Conservation (phyloP, 176 grass and related monocot species). For the Guadua angustifolia region DNA sequence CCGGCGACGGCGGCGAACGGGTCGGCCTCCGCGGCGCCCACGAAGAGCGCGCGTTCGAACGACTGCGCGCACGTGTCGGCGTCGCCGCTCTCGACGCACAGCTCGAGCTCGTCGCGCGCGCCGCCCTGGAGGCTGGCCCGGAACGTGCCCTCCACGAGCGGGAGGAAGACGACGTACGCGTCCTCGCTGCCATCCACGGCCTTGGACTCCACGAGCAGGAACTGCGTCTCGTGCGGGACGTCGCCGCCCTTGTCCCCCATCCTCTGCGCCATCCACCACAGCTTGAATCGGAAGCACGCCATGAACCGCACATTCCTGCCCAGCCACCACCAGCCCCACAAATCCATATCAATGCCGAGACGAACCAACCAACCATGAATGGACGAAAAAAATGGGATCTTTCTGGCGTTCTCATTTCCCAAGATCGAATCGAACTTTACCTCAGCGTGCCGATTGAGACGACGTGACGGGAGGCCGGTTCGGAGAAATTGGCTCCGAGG, state of each 20-base stretch:
- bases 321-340: background rate
- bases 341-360: background rate
- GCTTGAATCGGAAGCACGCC: slow-evolving; percentile 92
- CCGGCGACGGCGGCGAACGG: slow-evolving; percentile 80
- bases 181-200: background rate
- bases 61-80: slow-evolving; percentile 46
- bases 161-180: slow-evolving; percentile 82
- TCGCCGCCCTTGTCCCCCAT: slow-evolving; percentile 82
- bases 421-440: slow-evolving; percentile 30
- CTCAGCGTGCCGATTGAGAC: slow-evolving; percentile 71
- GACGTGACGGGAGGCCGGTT: slow-evolving; percentile 58
- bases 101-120: slow-evolving; percentile 59
- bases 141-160: slow-evolving; percentile 81
- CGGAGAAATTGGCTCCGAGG: slow-evolving; percentile 62
- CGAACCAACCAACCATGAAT: background rate
- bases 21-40: slow-evolving; percentile 72
- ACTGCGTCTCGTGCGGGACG: slow-evolving; percentile 91
- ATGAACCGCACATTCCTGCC: slow-evolving; percentile 70
- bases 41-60: slow-evolving; percentile 63
- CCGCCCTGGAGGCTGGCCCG: slow-evolving; percentile 83
- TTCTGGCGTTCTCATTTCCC: background rate
- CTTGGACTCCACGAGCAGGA: slow-evolving; percentile 84
- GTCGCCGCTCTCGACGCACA: slow-evolving; percentile 95
- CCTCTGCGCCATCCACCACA: slow-evolving; percentile 98
- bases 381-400: background rate